Evolutionary conservation across 2,329 filamentous ascomycete genomes (phyloP).

Genomic region (Trichoderma guizhouense): DNA sequence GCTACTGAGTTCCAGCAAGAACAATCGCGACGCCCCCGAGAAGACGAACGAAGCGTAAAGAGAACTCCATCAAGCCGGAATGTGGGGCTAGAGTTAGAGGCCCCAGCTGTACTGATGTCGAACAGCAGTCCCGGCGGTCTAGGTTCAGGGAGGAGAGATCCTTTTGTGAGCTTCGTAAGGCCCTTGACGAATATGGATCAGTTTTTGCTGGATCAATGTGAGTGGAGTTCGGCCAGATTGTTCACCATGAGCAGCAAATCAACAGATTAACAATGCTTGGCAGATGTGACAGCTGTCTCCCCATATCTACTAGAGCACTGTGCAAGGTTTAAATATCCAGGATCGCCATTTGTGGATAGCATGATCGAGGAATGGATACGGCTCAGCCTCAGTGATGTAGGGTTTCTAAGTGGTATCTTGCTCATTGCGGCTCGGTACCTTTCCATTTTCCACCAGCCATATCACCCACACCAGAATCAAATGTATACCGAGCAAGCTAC

Average conservation of each 20-base stretch:
- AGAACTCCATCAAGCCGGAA: background rate
- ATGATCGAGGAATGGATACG: background rate
- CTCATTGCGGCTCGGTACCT: background rate
- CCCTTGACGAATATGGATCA: background rate
- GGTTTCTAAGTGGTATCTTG: background rate
- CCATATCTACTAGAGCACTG: background rate
- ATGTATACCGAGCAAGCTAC: background rate
- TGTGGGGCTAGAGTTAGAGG: background rate
- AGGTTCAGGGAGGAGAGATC: background rate
- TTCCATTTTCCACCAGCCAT: background rate
- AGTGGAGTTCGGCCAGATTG: background rate
- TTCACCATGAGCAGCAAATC: background rate
- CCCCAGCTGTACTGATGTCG: background rate
- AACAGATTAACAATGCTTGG: background rate
- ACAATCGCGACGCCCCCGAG: fast-evolving
- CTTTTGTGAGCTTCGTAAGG: background rate
- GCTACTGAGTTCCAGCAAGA: background rate
- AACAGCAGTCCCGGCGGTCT: background rate
- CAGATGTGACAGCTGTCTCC: background rate
- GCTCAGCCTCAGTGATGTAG: background rate
- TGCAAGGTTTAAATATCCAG: background rate
- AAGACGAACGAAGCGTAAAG: background rate
- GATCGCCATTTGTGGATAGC: background rate
- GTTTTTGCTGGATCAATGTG: background rate
- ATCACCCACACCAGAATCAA: background rate